Percentiles rank a stretch among this genome's conserved stretches.
phyloP scores from a whole-genome alignment of 306 rosid genomes.

The Castanopsis chinensis region DNA sequence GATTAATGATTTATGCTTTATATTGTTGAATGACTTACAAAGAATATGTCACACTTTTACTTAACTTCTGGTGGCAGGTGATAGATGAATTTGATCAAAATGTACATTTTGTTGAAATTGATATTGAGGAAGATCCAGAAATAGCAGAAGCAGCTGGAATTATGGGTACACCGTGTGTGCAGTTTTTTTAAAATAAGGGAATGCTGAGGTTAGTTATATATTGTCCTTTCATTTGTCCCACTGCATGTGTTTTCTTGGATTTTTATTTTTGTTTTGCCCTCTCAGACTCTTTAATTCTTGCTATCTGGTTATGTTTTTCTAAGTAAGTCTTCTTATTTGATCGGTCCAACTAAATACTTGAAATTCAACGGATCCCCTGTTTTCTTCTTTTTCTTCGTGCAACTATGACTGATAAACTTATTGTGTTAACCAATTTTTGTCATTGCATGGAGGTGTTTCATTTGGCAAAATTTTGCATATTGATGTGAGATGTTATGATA shows the following conservation, averaged over 20 bases:
- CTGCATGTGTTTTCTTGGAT: background rate
- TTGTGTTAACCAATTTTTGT: no score
- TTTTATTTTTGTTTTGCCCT: background rate
- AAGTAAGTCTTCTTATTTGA: no score
- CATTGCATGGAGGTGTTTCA: no score
- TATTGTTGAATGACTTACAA: background rate
- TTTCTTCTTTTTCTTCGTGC: no score
- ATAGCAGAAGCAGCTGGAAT: constrained; percentile 94
- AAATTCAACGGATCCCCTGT: no score
- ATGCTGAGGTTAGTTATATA: constrained; percentile 57
- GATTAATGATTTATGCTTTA: background rate
- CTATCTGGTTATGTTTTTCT: background rate
- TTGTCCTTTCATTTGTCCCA: constrained; percentile 12
- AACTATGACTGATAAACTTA: no score
- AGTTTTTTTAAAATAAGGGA: constrained; percentile 89
- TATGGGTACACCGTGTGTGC: constrained; percentile 98
- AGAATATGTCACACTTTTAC: background rate
- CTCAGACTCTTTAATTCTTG: background rate
- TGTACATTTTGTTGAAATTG: constrained; percentile 94
- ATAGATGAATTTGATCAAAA: constrained; percentile 80
- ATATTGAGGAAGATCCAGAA: constrained; percentile 96
- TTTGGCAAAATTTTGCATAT: background rate
- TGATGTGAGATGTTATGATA: no score
- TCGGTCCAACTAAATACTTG: no score
- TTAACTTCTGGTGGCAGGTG: constrained; percentile 53